These are phyloP conservation scores for Chrysopogon serrulatus DNA, from an alignment of 176 grass and related monocot species.

Conservation along the genomic window DNA sequence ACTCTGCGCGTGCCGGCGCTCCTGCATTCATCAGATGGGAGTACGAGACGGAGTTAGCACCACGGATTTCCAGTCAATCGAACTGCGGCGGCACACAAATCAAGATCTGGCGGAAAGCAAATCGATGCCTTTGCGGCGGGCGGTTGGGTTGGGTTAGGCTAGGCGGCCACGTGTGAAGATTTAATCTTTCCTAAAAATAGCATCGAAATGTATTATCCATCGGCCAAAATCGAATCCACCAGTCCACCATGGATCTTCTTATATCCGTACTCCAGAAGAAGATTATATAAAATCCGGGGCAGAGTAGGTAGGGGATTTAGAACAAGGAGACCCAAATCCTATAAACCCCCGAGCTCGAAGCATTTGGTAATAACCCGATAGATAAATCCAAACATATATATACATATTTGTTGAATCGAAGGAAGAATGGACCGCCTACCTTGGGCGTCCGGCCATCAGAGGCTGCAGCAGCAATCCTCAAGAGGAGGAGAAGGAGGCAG, in stretches of 20 bases:
- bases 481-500: not conserved
- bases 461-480: not conserved
- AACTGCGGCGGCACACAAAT: not conserved
- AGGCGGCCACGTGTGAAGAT: not conserved
- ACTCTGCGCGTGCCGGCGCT: not conserved
- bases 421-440: not conserved
- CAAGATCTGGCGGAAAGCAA: slow-evolving; percentile 24
- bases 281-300: not conserved
- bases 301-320: not conserved
- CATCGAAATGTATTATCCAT: not conserved
- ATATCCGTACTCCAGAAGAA: no score
- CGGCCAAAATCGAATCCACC: not conserved
- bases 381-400: not conserved
- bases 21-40: slow-evolving; percentile 19
- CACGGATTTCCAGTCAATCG: no score
- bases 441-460: not conserved
- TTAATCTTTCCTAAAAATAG: not conserved
- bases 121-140: not conserved
- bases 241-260: not conserved
- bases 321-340: not conserved
- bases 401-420: not conserved
- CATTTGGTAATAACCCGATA: not conserved
- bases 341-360: not conserved
- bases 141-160: not conserved
- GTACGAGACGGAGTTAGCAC: not conserved